Conservation (phyloP, 345 rosid species). For the Crucihimalaya himalaica region DNA sequence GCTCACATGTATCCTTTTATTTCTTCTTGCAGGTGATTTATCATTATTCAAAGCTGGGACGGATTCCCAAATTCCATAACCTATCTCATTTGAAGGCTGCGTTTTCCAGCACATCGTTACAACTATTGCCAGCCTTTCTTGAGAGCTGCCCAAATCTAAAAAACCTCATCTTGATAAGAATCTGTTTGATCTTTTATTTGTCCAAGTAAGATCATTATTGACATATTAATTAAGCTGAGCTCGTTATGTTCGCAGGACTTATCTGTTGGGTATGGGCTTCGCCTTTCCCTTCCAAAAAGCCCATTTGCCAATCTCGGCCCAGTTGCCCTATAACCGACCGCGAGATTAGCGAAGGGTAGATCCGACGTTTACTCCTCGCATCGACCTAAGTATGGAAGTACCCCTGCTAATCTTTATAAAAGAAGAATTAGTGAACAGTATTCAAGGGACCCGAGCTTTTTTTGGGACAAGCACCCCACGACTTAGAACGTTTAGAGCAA, state of each 20-base stretch:
- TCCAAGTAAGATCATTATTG: background rate
- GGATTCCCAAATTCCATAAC: background rate
- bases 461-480: too few species aligned
- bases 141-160: conserved; percentile 23
- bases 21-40: background rate
- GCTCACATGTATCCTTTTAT: background rate
- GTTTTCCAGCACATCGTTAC: background rate
- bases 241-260: background rate
- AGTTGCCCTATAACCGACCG: too few species aligned
- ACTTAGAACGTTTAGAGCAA: too few species aligned
- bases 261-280: too few species aligned
- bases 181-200: background rate
- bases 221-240: background rate
- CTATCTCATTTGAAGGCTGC: background rate
- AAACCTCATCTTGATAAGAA: conserved; percentile 2
- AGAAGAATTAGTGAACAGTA: too few species aligned
- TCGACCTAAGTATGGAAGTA: too few species aligned
- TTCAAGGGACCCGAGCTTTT: too few species aligned
- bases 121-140: background rate
- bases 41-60: background rate
- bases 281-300: too few species aligned
- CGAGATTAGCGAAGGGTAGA: too few species aligned
- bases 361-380: too few species aligned
- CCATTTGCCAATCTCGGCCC: too few species aligned
- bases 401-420: too few species aligned